Evolutionary conservation across 345 rosid genomes (phyloP).

Genomic region (Salix viminalis): DNA sequence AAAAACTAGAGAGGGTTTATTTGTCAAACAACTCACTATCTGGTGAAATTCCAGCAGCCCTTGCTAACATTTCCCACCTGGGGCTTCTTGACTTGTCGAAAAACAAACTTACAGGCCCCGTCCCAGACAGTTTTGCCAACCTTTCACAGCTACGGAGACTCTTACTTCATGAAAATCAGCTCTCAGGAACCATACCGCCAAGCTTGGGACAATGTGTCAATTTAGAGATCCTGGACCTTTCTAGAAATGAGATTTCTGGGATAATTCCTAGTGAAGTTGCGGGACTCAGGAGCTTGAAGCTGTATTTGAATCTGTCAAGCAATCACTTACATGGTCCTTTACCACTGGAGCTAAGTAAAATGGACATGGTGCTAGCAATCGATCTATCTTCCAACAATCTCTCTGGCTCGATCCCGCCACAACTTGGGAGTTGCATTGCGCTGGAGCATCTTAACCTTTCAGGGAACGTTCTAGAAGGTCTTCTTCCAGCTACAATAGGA

Average conservation of each 20-base stretch:
- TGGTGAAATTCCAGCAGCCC: conserved; percentile 66
- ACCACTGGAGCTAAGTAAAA: conserved; percentile 80
- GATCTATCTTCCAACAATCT: conserved; percentile 78
- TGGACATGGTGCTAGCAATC: conserved; percentile 91
- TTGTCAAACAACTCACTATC: conserved; percentile 67
- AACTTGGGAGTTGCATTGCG: conserved; percentile 85
- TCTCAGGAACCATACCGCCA: conserved; percentile 67
- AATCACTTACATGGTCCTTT: conserved; percentile 60
- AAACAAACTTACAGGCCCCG: conserved; percentile 73
- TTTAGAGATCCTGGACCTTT: conserved; percentile 80
- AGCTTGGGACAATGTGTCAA: conserved; percentile 69
- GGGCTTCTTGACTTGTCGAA: conserved; percentile 82
- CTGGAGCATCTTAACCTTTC: conserved; percentile 79
- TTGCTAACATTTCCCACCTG: conserved; percentile 64
- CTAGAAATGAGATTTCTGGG: conserved; percentile 66
- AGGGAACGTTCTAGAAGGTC: conserved; percentile 49
- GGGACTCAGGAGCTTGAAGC: conserved; percentile 65
- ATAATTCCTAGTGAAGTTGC: conserved; percentile 63
- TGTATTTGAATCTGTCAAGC: conserved; percentile 77
- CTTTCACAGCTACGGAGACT: conserved; percentile 74
- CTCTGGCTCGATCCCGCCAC: conserved; percentile 62
- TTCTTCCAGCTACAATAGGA: conserved; percentile 62
- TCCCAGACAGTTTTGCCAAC: conserved; percentile 75
- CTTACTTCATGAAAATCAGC: conserved; percentile 50
- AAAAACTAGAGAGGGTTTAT: conserved; percentile 70